Percentiles rank a stretch among this genome's conserved stretches.
Conservation (phyloP, 495 filamentous ascomycete genomes). For the Aspergillus homomorphus region DNA sequence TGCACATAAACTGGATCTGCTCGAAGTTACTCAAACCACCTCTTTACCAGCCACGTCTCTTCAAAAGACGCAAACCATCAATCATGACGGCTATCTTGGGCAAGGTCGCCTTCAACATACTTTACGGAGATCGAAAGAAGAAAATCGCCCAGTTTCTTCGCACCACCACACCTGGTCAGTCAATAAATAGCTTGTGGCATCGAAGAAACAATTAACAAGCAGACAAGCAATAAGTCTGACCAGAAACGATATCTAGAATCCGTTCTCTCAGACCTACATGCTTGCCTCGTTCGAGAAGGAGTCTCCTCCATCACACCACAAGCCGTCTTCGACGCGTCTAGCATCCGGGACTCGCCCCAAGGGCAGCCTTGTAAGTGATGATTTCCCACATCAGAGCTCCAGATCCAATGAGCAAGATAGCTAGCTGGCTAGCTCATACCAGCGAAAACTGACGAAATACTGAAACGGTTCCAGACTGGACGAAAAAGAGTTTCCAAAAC, state of each 20-base stretch:
- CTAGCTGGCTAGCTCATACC: neutral
- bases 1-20: too few relatives aligned
- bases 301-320: neutral
- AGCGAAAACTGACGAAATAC: neutral
- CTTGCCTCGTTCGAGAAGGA: neutral
- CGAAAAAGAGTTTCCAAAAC: neutral
- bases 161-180: slow-evolving; percentile 2
- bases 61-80: neutral
- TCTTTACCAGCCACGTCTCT: neutral
- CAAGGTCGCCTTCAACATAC: neutral
- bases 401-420: neutral
- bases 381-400: neutral
- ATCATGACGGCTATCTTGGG: neutral
- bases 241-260: neutral
- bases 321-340: neutral
- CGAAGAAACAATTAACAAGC: neutral
- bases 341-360: slow-evolving; percentile 2
- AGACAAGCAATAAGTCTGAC: neutral
- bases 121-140: slow-evolving; percentile 1
- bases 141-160: neutral
- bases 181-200: neutral
- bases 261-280: neutral
- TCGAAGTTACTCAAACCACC: neutral
- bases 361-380: slow-evolving; percentile 2
- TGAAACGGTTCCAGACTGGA: neutral